Percentiles rank a stretch among this genome's conserved stretches.
Conservation (phyloP, 1,284 basidiomycete genomes). For the Phlebopus sp. region DNA sequence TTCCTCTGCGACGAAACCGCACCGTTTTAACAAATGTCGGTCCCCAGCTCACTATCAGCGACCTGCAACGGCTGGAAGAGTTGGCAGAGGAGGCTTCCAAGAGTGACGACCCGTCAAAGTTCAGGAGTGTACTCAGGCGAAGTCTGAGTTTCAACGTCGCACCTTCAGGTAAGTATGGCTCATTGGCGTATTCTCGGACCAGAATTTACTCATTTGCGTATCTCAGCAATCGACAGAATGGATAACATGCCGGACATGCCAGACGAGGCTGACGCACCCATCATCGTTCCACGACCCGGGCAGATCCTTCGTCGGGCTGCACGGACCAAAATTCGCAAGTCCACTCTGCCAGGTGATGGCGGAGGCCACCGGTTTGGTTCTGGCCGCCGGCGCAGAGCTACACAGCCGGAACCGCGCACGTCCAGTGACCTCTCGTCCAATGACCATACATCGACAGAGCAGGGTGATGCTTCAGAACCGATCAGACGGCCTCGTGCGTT, state of each 20-base stretch:
- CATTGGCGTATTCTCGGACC: conserved; percentile 10
- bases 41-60: conserved; percentile 83
- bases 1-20: conserved; percentile 68
- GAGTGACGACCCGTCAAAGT: conserved; percentile 80
- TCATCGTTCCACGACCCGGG: conserved; percentile 85
- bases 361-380: conserved; percentile 77
- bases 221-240: conserved; percentile 61
- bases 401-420: conserved; percentile 42
- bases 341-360: conserved; percentile 63
- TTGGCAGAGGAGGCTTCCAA: conserved; percentile 85
- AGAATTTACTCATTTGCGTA: conserved; percentile 18
- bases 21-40: conserved; percentile 60
- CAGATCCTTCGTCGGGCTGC: conserved; percentile 89
- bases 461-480: conserved; percentile 46
- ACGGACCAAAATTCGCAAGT: conserved; percentile 93
- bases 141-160: conserved; percentile 86
- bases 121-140: conserved; percentile 80
- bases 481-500: conserved; percentile 40
- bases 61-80: conserved; percentile 90
- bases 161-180: conserved; percentile 68
- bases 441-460: conserved; percentile 54
- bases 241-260: conserved; percentile 62
- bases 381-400: conserved; percentile 35
- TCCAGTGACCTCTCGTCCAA: conserved; percentile 65
- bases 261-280: conserved; percentile 84